Evolutionary conservation across 2,329 filamentous ascomycete genomes (phyloP), one percentile per base, ranked within the genome.

Genomic region (Alternaria gaisen): DNA sequence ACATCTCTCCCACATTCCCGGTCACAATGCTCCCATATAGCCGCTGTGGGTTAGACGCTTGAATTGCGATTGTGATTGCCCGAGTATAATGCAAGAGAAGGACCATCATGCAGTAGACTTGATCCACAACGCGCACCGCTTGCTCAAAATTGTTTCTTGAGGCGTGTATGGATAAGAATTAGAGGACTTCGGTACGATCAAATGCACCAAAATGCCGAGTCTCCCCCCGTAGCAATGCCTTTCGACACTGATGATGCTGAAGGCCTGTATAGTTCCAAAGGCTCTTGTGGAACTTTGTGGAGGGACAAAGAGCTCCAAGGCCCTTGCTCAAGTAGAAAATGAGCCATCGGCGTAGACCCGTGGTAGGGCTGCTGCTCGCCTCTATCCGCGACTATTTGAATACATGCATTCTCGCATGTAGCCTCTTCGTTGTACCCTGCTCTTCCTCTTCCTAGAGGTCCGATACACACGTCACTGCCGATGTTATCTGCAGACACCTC

Each of bases 261-360:
- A 28, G 34, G 34, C 10, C 16, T 26, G n/a, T 41, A n/a, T 12
- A 18, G 26, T 5, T 5, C 30, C 34, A 14, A 18, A 18, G 34
- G n/a, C 22, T 36, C 30, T 16, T 3, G 11, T 34, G 28, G 1
- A 12, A 12, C 20, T n/a, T 30, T 22, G 38, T 10, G 11, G n/a
- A 11, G 22, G 30, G 43, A 40, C 18, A 5, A 24, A n/a, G 56
- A 34, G 40, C 40, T 53, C 60, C 65, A 67, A 18, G 67, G 57
- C 20, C 63, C 65, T 18, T 2, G 22, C 34, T 63, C 63, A 22
- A 14, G 4, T 9, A 68, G 57, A 20, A 68, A 69, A 14, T 57
- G 42, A 36, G 63, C 57, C 44, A 68, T 61, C n/a, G 61, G 32
- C 12, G 44, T 38, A 32, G 36, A 43, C 3, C 26, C 18, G 8